Evolutionary conservation across 129 eudicot species (phyloP), one percentile per base, ranked within the genome.

Genomic region (Chrysanthemum lavandulifolium): DNA sequence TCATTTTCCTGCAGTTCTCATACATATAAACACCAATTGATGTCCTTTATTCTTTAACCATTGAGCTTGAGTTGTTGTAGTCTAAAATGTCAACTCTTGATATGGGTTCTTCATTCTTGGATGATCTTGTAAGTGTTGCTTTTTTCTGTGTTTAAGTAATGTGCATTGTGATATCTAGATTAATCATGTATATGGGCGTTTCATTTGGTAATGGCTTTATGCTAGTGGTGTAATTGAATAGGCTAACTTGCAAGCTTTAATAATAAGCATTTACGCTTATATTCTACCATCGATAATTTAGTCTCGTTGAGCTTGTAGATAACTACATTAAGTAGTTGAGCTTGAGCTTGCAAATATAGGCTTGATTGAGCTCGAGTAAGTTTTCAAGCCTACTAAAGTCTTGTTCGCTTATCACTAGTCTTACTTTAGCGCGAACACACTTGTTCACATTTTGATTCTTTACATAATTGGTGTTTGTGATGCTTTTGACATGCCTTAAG

Each of bases 91-190:
- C 69, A n/a, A 51, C 43, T 65, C 54, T 65, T 65, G 69, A 65
- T 67, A 50, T 75, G 73, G 58, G 73, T 67, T 57, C 73, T 27
- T 75, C 56, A 54, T 75, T 75, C 65, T 57, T 56, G 72, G 79
- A 75, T 27, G 64, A 66, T 65, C 58, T 75, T 23, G 53, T 66
- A 75, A 45, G 73, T 25, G 13, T 10, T 25, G 56, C 29, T 73
- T 36, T 40, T 68, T 61, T 49, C 23, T 64, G 48, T 52, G 71
- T 21, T 66, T 60, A n/a, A 21, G 6, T 61, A 11, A 61, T 61
- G 21, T 15, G 21, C 10, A 40, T 40, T 40, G 10, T 40, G 62
- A 25, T 19, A 19, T 60, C 57, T 72, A 45, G 43, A 23, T 65
- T 71, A 12, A 57, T 64, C 48, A 19, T 82, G 5, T 19, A 69